These are phyloP conservation scores for Sarocladium strictum DNA, from an alignment of 2,329 filamentous ascomycete genomes.

Conservation along the genomic window DNA sequence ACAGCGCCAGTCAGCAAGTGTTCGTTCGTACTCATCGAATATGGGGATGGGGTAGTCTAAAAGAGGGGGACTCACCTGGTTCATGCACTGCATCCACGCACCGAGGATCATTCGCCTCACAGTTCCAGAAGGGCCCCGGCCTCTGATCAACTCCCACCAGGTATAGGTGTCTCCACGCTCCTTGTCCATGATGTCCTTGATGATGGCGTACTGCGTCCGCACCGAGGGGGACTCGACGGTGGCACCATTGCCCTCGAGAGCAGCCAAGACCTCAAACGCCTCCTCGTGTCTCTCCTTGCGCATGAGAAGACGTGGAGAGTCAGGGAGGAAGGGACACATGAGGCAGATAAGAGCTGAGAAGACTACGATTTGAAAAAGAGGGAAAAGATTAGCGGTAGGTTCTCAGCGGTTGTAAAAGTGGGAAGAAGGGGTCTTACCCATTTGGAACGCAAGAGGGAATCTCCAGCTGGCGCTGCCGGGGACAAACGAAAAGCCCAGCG, in stretches of 20 bases:
- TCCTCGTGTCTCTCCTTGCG: constrained; percentile 16
- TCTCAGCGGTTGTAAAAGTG: constrained; percentile 28
- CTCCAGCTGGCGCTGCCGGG: constrained; percentile 31
- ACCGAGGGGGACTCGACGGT: constrained; percentile 19
- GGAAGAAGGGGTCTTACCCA: constrained; percentile 13
- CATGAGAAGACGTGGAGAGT: constrained; percentile 17
- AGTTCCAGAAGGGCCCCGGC: constrained; percentile 20
- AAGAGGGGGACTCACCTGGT: neutral
- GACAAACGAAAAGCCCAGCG: constrained; percentile 31
- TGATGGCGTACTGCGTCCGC: constrained; percentile 16
- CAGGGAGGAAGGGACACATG: constrained; percentile 16
- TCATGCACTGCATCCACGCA: constrained; percentile 29
- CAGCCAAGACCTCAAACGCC: constrained; percentile 16
- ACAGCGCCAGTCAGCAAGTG: neutral
- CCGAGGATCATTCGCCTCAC: constrained; percentile 23
- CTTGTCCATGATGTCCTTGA: constrained; percentile 23
- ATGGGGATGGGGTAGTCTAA: neutral
- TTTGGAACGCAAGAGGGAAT: constrained; percentile 39
- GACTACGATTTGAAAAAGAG: constrained; percentile 19
- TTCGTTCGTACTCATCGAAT: neutral
- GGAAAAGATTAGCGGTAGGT: constrained; percentile 21
- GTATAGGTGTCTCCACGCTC: constrained; percentile 37
- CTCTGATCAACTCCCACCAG: constrained; percentile 37
- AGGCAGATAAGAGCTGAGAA: constrained; percentile 24
- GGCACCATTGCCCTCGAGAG: constrained; percentile 15